phyloP scores from a whole-genome alignment of 73 alveolate genomes.

The Tetrahymena malaccensis region DNA sequence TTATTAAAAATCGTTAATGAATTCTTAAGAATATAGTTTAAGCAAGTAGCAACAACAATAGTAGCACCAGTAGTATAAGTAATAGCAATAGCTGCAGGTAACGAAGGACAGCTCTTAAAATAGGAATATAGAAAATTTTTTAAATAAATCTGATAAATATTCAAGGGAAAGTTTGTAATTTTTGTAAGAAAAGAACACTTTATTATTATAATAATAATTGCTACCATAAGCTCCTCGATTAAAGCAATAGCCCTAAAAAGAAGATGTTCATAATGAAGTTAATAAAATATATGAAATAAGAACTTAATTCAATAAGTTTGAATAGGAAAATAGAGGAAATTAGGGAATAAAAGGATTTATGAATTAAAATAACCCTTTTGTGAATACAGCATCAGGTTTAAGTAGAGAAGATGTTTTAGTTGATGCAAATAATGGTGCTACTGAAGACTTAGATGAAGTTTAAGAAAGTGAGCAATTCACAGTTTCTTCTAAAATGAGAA shows the following conservation, averaged over 20 bases:
- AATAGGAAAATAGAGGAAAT: not conserved
- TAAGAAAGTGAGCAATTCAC: not conserved
- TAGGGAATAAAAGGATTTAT: not conserved
- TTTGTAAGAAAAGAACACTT: not conserved
- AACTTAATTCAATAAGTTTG: not conserved
- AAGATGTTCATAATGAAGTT: not conserved
- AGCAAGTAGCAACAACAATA: not conserved
- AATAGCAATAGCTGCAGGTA: not conserved
- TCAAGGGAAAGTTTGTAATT: not conserved
- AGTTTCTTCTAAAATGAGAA: not conserved
- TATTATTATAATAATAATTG: not conserved
- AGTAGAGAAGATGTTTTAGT: not conserved
- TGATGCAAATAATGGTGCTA: not conserved
- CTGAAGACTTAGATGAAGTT: not conserved
- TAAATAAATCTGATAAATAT: not conserved
- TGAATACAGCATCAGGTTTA: not conserved
- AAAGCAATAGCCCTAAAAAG: not conserved
- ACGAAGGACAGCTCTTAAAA: not conserved
- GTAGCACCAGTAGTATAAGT: not conserved
- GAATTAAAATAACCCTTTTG: not conserved
- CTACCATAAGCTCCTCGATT: not conserved
- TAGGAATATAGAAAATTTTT: not conserved
- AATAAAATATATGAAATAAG: not conserved
- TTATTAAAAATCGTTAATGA: not conserved
- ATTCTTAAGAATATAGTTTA: not conserved